Evolutionary conservation across 768 basidiomycete species (phyloP).

Genomic region (Lentinula guzmanii): DNA sequence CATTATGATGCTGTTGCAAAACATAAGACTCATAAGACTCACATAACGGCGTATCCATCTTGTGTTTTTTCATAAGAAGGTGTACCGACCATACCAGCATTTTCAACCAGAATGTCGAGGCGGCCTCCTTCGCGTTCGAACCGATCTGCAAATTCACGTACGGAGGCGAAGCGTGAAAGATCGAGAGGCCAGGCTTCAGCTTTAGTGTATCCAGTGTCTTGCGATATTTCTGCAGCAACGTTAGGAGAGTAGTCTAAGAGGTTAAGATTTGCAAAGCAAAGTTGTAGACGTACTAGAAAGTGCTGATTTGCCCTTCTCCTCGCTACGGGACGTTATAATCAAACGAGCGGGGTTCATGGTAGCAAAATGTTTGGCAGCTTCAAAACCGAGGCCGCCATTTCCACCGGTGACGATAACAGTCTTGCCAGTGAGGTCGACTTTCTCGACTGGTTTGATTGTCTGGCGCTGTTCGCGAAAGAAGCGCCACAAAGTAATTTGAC

Average conservation of each 20-base stretch:
- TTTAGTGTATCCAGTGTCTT: constrained; percentile 14
- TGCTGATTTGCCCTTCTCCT: constrained; percentile 17
- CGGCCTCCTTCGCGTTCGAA: constrained; percentile 9
- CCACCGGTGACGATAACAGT: constrained; percentile 24
- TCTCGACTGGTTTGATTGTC: constrained; percentile 11
- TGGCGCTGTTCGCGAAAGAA: constrained; percentile 3
- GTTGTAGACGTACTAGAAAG: constrained; percentile 12
- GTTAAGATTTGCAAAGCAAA: constrained; percentile 10
- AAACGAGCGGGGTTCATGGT: constrained; percentile 22
- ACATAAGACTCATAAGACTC: neutral
- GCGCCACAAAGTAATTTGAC: neutral
- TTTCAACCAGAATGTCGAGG: constrained; percentile 25
- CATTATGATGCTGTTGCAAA: neutral
- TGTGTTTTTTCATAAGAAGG: neutral
- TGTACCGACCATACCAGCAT: constrained; percentile 15
- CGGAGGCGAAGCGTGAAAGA: constrained; percentile 20
- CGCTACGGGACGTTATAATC: constrained; percentile 20
- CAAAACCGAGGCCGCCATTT: constrained; percentile 26
- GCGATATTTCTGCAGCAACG: constrained; percentile 15
- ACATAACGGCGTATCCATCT: constrained; percentile 1
- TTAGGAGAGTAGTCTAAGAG: neutral
- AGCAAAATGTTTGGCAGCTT: constrained; percentile 23
- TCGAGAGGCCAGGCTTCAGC: constrained; percentile 25
- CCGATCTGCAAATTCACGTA: constrained; percentile 20
- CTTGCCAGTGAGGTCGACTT: constrained; percentile 19